These are phyloP conservation scores for Cryptococcus sp. DNA, from an alignment of 1,284 basidiomycete species.

Conservation along the genomic window DNA sequence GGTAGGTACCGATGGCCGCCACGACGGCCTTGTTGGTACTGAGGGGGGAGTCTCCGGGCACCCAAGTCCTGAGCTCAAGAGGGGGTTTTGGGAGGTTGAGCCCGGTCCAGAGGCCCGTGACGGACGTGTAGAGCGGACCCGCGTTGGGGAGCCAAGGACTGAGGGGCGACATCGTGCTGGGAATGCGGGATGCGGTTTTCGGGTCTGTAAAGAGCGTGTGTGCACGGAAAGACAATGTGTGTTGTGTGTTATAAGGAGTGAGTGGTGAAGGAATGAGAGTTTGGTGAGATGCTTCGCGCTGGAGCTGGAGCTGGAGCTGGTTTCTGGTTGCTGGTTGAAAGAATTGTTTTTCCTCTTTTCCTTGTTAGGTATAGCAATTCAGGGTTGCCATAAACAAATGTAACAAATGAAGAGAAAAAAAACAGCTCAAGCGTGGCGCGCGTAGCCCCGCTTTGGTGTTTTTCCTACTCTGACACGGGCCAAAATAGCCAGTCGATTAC, in stretches of 20 bases:
- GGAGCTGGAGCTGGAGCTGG: no score
- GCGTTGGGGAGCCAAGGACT: slow-evolving; percentile 35
- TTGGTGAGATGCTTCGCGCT: neutral
- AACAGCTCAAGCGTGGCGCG: no score
- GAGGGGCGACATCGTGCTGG: slow-evolving; percentile 27
- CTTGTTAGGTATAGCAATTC: no score
- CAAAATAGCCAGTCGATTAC: no score
- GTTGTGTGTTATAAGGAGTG: neutral
- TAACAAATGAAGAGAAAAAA: no score
- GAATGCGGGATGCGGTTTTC: neutral
- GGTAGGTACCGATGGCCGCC: slow-evolving; percentile 72
- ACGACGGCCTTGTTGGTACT: slow-evolving; percentile 76
- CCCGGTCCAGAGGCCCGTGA: slow-evolving; percentile 38
- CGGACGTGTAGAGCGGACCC: slow-evolving; percentile 42
- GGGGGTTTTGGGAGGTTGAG: slow-evolving; percentile 40
- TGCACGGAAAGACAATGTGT: neutral
- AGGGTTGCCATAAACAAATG: no score
- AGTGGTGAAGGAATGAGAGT: neutral
- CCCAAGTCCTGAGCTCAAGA: slow-evolving; percentile 42
- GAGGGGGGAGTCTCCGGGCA: slow-evolving; percentile 63
- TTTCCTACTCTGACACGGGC: no score
- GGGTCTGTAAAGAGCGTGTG: neutral
- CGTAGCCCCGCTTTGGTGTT: no score
- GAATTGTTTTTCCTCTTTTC: no score
- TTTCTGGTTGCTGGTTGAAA: no score